Conservation (phyloP, 805 yeast species). For the Barnettozyma sp. region DNA sequence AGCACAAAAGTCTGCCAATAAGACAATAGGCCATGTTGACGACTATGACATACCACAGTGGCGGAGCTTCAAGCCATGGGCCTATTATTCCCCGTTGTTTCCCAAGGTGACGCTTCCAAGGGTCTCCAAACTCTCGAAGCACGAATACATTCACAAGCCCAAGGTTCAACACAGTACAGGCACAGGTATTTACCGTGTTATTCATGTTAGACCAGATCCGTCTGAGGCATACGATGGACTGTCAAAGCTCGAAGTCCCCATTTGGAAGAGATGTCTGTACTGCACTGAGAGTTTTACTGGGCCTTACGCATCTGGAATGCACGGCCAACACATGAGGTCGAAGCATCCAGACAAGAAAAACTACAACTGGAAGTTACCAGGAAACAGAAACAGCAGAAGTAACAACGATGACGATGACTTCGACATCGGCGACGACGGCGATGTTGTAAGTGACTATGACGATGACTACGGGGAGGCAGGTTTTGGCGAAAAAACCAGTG, state of each 20-base stretch:
- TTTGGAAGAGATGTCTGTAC: constrained; percentile 32
- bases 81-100: not conserved
- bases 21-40: not conserved
- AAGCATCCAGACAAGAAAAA: constrained; percentile 34
- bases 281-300: constrained; percentile 40
- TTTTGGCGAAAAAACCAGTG: too few species aligned
- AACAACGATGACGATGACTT: too few species aligned
- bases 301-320: constrained; percentile 40
- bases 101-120: not conserved
- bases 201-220: constrained; percentile 2
- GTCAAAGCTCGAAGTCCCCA: not conserved
- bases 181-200: constrained; percentile 1
- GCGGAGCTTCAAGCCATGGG: not conserved
- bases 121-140: not conserved
- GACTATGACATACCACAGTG: not conserved
- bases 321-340: constrained; percentile 41
- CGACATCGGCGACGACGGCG: not conserved
- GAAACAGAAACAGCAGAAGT: too few species aligned
- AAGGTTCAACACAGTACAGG: not conserved
- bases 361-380: constrained; percentile 10
- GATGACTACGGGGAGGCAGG: too few species aligned
- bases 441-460: not conserved
- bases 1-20: not conserved
- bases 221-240: not conserved
- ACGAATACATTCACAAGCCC: not conserved